Evolutionary conservation across 768 basidiomycete species (phyloP), one percentile per base, ranked within the genome.

Genomic region (Calvatia gigantea): DNA sequence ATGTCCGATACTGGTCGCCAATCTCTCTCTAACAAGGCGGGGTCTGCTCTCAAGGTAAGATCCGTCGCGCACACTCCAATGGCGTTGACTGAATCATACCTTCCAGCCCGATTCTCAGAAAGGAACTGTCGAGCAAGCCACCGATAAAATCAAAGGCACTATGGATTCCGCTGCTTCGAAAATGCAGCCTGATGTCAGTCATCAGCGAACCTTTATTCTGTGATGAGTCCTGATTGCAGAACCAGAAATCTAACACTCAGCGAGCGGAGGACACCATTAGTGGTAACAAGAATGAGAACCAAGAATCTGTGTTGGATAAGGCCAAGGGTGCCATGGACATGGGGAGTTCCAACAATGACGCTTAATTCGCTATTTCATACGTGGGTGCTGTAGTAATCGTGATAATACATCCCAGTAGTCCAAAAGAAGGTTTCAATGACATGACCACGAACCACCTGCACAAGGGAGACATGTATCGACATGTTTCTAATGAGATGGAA

Each of bases 1-100:
- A 84, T 83, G 82, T 78, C 82, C 64, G 82, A 85, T 64, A 68
- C 73, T 49, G 74, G 68, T 54, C 83, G 83, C 61, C 81, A 84
- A 75, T 77, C 75, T 56, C 69, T 82, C 70, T 79, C 80, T 64
- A 81, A 84, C 75, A 85, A 84, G 71, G 76, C 73, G 46, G 57
- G 64, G 33, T 59, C 81, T 63, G 70, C 78, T 41, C 2, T 82
- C 50, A 82, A 84, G 79, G 82, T 82, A 45, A 1, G 54, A 37
- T 50, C 25, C 6, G 32, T 37, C 21, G 29, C 23, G 11, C 8
- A 12, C 11, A 14, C 32, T 17, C 8, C 11, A 21, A 21, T 7
- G 12, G 8, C 41, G 17, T 14, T 12, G n/a, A 2, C 27, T 9
- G 32, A 17, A 3, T 12, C 47, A 29, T 56, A 3, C 8, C 50